A percentile compares a stretch with the other conserved stretches of the same genome.
Conservation (phyloP, 306 rosid species). For the Acacia crassicarpa region DNA sequence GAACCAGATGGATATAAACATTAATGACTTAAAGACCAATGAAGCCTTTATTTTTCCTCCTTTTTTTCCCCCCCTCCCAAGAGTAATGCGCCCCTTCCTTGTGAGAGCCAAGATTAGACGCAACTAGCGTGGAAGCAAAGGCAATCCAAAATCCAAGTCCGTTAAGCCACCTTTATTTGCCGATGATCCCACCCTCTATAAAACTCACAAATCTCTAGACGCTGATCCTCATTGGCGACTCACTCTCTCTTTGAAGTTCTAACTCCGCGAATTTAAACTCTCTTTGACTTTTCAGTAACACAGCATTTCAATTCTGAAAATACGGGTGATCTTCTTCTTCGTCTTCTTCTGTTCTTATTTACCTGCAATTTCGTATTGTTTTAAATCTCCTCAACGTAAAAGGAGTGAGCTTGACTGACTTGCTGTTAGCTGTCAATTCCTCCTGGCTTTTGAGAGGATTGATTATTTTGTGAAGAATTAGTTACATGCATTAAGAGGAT, state of each 20-base stretch:
- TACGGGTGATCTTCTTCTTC: neutral
- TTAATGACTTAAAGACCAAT: neutral
- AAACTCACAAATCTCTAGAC: neutral
- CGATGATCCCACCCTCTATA: neutral
- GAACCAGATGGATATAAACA: neutral
- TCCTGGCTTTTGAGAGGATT: neutral
- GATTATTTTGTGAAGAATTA: neutral
- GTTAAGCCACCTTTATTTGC: neutral
- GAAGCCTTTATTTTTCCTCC: neutral
- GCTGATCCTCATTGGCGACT: neutral
- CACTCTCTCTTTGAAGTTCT: neutral
- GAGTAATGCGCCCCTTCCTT: neutral
- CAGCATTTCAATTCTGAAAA: neutral
- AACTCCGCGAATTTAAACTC: neutral
- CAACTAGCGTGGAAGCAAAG: slow-evolving; percentile 31
- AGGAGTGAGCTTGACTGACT: slow-evolving; percentile 9
- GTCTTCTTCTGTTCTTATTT: neutral
- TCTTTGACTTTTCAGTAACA: neutral
- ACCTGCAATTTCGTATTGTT: neutral
- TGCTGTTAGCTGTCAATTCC: neutral
- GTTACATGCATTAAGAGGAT: neutral
- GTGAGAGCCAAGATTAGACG: neutral
- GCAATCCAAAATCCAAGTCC: neutral
- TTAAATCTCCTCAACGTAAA: neutral
- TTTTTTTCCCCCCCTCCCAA: too few species aligned